These are phyloP conservation scores for Pneumocystis jirovecii DNA, from an alignment of 1,139 yeast species.

Conservation along the genomic window DNA sequence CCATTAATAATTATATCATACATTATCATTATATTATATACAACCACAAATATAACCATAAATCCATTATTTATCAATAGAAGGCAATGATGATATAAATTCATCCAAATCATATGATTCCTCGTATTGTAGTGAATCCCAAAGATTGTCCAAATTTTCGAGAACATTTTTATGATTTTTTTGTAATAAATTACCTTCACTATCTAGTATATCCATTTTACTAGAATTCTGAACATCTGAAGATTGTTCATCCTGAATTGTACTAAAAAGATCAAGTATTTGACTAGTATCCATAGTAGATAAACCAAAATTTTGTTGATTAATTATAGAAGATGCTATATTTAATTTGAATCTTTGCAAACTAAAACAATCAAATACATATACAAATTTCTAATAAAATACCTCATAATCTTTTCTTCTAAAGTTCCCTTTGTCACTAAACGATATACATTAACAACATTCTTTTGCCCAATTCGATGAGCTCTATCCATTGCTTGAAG, in stretches of 20 bases:
- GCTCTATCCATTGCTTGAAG: constrained; percentile 99
- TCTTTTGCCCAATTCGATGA: constrained; percentile 93
- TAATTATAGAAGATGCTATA: constrained; percentile 88
- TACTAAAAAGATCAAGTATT: constrained; percentile 65
- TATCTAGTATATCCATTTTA: constrained; percentile 12
- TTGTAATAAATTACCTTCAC: constrained; percentile 16
- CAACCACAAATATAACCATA: neutral
- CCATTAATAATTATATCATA: neutral
- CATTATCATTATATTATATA: neutral
- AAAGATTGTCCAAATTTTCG: constrained; percentile 45
- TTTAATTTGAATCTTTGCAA: constrained; percentile 93
- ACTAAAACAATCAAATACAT: constrained; percentile 29
- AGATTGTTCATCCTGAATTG: constrained; percentile 20
- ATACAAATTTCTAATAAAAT: neutral
- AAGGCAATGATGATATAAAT: constrained; percentile 61
- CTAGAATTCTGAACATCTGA: constrained; percentile 18
- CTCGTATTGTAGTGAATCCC: constrained; percentile 94
- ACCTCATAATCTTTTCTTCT: constrained; percentile 83
- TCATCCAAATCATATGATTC: constrained; percentile 91
- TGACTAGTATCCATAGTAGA: constrained; percentile 96
- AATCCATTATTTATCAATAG: constrained; percentile 18
- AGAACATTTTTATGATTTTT: constrained; percentile 20
- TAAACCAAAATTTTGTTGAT: constrained; percentile 90
- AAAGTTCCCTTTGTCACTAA: constrained; percentile 82
- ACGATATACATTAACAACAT: constrained; percentile 88